Base-by-base conservation (phyloP, 2,329 filamentous ascomycete species). In the Alternaria arborescens region DNA sequence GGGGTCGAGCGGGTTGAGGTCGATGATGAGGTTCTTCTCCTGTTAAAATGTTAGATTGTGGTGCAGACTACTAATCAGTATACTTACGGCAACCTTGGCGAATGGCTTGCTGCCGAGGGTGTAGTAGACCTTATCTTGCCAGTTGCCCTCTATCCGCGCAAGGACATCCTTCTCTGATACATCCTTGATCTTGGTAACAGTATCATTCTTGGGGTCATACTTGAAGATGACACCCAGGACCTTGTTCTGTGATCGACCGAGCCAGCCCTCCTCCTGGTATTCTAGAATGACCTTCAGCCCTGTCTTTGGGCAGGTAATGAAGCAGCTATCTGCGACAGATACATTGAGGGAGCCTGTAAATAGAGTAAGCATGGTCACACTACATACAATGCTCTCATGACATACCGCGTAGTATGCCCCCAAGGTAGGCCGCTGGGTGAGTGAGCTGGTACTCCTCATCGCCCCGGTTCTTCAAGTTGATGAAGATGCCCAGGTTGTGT, bases 401-500 rank as follows among this genome's bases (percentile, higher is more conserved):
- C 66, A 18, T 67, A 81, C 80, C 95, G 67, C 94, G 87, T 46
- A 99, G 81, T 54, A 99, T 84, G 18, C 95, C 95, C 28, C 94
- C 93, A 1, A 99, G 84, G 74, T 97, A 92, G 7, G 95, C 95
- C n/a, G 92, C 89, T 4, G 95, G 95, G 79, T 99, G 95, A 5
- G 91, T 97, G 64, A 99, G 87, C 76, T 97, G 93, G 79, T 99
- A 99, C 64, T 94, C 91, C 81, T 99, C 95, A 74, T 94, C 87
- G 70, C 90, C 88, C 54, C 91, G 86, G 65, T 89, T 90, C 71
- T 93, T 88, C 26, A 98, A 82, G 10, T 88, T 94, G 77, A 99
- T 90, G 81, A 97, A 99, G 71, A 99, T 98, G 66, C 95, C 95
- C 67, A 96, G 84, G 78, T 99, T 99, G 82, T 97, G 93, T 75